A percentile compares a stretch with the other conserved stretches of the same genome.
Evolutionary conservation across 257 asterid genomes (phyloP).

Genomic region (Jasminum sambac): DNA sequence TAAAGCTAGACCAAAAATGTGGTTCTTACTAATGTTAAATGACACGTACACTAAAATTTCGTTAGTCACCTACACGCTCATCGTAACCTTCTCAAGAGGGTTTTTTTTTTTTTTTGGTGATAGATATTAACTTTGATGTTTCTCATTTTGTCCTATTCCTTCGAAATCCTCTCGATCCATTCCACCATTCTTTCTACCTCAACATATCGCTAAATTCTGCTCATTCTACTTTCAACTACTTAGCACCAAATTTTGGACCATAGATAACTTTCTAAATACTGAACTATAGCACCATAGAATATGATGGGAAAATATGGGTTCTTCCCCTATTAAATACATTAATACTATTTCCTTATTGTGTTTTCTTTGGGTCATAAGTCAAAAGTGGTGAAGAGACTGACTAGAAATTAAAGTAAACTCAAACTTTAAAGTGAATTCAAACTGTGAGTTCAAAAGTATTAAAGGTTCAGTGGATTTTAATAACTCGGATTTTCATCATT

Average conservation of each 20-base stretch:
- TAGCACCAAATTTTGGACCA: neutral
- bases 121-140: neutral
- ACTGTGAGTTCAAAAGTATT: neutral
- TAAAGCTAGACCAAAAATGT: too few species aligned
- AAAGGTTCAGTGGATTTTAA: too few species aligned
- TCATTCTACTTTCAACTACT: neutral
- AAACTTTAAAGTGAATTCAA: neutral
- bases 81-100: too few species aligned
- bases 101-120: too few species aligned
- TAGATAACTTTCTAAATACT: too few species aligned
- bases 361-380: neutral
- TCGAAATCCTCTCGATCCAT: neutral
- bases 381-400: too few species aligned
- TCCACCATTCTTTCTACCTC: neutral
- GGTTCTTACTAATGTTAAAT: too few species aligned
- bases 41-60: too few species aligned
- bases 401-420: neutral
- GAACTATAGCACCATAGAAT: neutral
- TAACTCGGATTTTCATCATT: too few species aligned
- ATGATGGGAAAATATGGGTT: neutral
- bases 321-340: too few species aligned
- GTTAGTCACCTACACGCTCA: too few species aligned
- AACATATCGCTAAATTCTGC: neutral
- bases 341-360: neutral
- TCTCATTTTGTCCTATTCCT: neutral